These are phyloP conservation scores for Cytidiella melzeri DNA, from an alignment of 768 basidiomycete genomes.

Conservation along the genomic window DNA sequence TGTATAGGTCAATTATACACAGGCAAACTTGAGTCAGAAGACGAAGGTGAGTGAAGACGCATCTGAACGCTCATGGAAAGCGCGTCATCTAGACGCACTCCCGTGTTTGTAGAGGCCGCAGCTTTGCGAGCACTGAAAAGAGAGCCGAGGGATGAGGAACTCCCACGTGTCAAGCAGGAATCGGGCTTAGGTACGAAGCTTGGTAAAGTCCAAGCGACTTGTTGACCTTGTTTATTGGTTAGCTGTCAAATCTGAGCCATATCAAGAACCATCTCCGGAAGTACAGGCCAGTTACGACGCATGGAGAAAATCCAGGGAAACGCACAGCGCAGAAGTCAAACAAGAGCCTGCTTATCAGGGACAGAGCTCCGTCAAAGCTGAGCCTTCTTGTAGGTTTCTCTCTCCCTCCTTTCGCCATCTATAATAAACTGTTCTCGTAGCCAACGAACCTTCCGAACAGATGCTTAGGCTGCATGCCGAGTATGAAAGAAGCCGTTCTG, in stretches of 20 bases:
- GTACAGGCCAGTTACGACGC: neutral
- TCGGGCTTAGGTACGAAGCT: neutral
- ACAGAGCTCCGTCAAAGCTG: neutral
- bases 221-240: neutral
- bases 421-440: neutral
- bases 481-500: neutral
- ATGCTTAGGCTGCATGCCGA: neutral
- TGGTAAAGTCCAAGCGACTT: neutral
- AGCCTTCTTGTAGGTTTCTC: neutral
- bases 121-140: slow-evolving; percentile 11
- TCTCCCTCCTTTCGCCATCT: neutral
- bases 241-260: neutral
- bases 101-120: slow-evolving; percentile 8
- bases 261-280: neutral
- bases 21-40: slow-evolving; percentile 20
- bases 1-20: neutral
- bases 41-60: too few relatives aligned
- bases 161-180: neutral
- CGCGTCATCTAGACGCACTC: too few relatives aligned
- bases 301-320: neutral
- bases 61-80: neutral
- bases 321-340: neutral
- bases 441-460: neutral
- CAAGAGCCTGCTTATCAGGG: neutral
- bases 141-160: slow-evolving; percentile 3